Conservation (phyloP, 345 rosid genomes). For the Pseudoturritis turrita region DNA sequence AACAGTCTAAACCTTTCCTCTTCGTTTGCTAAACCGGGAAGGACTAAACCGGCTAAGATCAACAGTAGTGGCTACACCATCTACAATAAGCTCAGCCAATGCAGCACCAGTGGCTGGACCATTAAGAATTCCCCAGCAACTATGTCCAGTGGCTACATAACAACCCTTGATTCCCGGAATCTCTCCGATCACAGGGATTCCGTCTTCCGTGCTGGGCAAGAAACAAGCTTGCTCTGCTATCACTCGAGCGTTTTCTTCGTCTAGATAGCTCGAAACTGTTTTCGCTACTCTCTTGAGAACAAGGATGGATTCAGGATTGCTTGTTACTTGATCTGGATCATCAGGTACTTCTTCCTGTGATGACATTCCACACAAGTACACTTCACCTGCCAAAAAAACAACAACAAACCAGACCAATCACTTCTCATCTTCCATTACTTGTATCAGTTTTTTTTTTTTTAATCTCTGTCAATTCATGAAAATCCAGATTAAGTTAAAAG, state of each 20-base stretch:
- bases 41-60: constrained; percentile 74
- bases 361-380: constrained; percentile 87
- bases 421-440: not conserved
- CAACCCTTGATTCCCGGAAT: constrained; percentile 64
- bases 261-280: constrained; percentile 66
- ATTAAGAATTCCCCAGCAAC: constrained; percentile 90
- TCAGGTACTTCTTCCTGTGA: constrained; percentile 70
- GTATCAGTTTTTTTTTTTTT: not conserved
- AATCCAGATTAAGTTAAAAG: not conserved
- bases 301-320: constrained; percentile 58
- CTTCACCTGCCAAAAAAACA: constrained; percentile 53
- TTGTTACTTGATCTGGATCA: constrained; percentile 57
- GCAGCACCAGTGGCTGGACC: constrained; percentile 92
- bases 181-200: constrained; percentile 71
- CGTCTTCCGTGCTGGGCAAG: constrained; percentile 76
- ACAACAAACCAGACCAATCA: not conserved
- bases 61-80: constrained; percentile 53
- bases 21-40: constrained; percentile 45
- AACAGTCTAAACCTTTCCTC: constrained; percentile 4
- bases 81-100: constrained; percentile 71
- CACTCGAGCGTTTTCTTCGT: constrained; percentile 49
- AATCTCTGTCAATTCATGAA: not conserved
- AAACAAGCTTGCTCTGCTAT: constrained; percentile 93
- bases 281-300: constrained; percentile 71
- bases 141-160: constrained; percentile 80